Percentiles rank a stretch among this genome's conserved stretches.
Evolutionary conservation across 176 grass and related monocot species (phyloP).

Genomic region (Themeda triandra): DNA sequence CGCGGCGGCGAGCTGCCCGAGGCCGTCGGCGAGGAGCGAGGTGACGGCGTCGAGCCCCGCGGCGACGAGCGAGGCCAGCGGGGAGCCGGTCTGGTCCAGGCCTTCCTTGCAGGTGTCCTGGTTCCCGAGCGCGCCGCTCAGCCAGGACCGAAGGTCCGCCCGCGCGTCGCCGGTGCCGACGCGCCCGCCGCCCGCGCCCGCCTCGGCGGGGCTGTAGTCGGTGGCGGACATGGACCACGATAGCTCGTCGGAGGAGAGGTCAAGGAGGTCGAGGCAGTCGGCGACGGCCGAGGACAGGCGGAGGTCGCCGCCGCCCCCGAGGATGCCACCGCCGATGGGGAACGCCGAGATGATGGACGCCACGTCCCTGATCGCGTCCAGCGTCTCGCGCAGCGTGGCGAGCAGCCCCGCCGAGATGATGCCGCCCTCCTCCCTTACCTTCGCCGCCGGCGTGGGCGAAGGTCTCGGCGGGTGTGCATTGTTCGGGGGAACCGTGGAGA

Average conservation of each 20-base stretch:
- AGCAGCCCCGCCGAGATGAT: constrained; percentile 26
- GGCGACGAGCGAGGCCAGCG: constrained; percentile 37
- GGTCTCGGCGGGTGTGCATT: constrained; percentile 11
- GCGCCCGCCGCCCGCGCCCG: not conserved
- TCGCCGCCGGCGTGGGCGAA: not conserved
- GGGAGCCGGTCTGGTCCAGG: constrained; percentile 46
- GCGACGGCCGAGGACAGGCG: constrained; percentile 67
- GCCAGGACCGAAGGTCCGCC: constrained; percentile 71
- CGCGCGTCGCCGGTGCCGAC: constrained; percentile 55
- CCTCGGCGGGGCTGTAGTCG: not conserved
- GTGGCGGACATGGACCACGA: constrained; percentile 53
- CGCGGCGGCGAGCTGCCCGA: constrained; percentile 45
- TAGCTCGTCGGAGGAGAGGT: constrained; percentile 71
- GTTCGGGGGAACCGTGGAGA: not conserved
- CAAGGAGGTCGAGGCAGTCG: constrained; percentile 84
- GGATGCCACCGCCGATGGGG: constrained; percentile 25
- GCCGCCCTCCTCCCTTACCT: not conserved
- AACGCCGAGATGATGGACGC: constrained; percentile 40
- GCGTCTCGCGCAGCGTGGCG: constrained; percentile 51
- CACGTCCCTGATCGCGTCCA: constrained; percentile 44
- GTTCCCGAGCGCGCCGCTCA: constrained; percentile 77
- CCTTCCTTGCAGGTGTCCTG: constrained; percentile 90
- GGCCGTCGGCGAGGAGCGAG: constrained; percentile 54
- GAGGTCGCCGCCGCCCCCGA: constrained; percentile 31
- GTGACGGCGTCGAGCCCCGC: constrained; percentile 50